These are phyloP conservation scores for Apophysomyces elegans DNA, from an alignment of 371 early-diverging fungal genomes.

Conservation along the genomic window DNA sequence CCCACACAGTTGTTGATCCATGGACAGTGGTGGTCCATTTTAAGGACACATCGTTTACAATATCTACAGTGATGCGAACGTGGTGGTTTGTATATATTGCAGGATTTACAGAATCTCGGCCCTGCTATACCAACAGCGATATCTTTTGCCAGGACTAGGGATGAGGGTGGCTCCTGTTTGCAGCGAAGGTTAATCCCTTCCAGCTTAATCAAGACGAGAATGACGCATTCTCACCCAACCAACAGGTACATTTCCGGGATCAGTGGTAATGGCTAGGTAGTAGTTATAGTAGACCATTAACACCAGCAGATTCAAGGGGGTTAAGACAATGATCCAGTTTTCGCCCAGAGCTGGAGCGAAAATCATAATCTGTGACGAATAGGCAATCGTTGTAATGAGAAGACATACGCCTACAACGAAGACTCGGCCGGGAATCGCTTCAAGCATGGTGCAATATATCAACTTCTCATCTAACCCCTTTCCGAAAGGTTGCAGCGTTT, in stretches of 20 bases:
- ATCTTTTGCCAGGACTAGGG: constrained; percentile 20
- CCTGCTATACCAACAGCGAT: constrained; percentile 37
- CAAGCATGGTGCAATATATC: constrained; percentile 25
- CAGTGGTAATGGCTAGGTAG: constrained; percentile 72
- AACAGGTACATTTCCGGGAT: constrained; percentile 81
- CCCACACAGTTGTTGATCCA: constrained; percentile 99
- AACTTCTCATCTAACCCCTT: no score
- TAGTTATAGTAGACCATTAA: constrained; percentile 79
- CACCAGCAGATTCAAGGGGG: constrained; percentile 67
- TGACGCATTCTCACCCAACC: constrained; percentile 55
- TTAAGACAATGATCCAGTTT: constrained; percentile 23
- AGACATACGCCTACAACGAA: constrained; percentile 36
- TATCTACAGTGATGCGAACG: constrained; percentile 82
- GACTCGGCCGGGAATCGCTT: constrained; percentile 36
- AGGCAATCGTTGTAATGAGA: constrained; percentile 35
- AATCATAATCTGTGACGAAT: constrained; percentile 36
- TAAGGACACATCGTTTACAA: constrained; percentile 83
- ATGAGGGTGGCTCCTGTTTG: constrained; percentile 37
- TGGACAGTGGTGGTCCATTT: constrained; percentile 96
- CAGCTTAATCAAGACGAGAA: background rate
- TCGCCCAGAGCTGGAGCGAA: constrained; percentile 31
- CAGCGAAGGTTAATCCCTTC: background rate
- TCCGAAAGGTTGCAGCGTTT: background rate
- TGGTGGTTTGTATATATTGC: constrained; percentile 79
- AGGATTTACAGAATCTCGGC: constrained; percentile 76